Percentiles rank a stretch among this genome's conserved stretches.
phyloP scores from a whole-genome alignment of 1,284 basidiomycete genomes.

The Cystobasidium sp. region DNA sequence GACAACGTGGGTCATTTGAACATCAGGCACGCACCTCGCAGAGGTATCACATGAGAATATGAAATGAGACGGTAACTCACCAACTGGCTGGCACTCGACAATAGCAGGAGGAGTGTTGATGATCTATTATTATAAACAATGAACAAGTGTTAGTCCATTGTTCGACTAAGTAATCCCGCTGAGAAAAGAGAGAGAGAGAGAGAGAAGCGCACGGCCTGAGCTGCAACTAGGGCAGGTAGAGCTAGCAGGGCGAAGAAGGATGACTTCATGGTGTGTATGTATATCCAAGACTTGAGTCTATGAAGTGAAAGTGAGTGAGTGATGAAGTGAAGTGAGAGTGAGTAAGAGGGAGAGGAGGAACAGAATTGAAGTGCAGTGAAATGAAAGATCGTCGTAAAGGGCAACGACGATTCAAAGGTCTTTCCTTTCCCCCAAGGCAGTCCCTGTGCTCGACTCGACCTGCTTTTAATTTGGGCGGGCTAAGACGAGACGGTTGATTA shows the following conservation, averaged over 20 bases:
- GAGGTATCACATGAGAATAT: neutral
- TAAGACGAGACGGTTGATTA: no score
- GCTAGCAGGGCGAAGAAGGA: conserved; percentile 18
- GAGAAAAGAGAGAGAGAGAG: no score
- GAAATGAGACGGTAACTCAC: conserved; percentile 1
- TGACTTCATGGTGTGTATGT: conserved; percentile 27
- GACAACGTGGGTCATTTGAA: neutral
- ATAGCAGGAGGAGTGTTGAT: conserved; percentile 37
- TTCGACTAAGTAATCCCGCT: neutral
- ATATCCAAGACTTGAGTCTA: neutral
- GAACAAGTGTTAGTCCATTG: neutral
- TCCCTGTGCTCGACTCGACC: no score
- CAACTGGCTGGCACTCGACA: conserved; percentile 42
- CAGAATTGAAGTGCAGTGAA: neutral
- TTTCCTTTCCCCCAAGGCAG: no score
- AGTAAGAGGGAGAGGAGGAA: neutral
- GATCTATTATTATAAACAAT: conserved; percentile 16
- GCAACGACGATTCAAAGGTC: no score
- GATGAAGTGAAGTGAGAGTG: neutral
- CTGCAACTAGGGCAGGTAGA: conserved; percentile 38
- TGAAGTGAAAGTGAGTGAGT: neutral
- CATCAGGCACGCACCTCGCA: neutral
- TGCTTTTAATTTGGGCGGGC: no score
- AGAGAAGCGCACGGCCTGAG: no score
- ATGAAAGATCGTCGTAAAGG: neutral